Evolutionary conservation across 352 stramenopile species (phyloP), one percentile per base, ranked within the genome.

Genomic region (Phytopythium cucurbitacearum): DNA sequence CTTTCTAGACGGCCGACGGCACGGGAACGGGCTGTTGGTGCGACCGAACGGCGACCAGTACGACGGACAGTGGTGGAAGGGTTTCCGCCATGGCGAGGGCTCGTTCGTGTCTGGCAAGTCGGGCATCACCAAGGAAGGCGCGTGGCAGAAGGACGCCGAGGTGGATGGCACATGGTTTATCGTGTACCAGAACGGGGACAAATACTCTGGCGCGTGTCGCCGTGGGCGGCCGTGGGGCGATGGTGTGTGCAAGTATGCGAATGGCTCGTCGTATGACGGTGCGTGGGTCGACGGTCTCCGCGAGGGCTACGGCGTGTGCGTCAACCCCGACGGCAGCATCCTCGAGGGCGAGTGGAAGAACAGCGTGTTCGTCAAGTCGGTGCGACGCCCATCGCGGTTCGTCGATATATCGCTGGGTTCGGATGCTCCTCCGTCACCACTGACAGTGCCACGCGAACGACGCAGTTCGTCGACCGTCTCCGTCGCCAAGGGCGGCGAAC

Each of bases 241-340:
- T 53, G 95, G 95, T 1, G 89, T 87, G 0, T 95, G 91, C 50
- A 93, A 96, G 51, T 97, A 97, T 34, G 66, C 80, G 21, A 96
- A 96, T 48, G 91, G 92, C 8, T 83, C 91, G 51, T 79, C 95
- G 10, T 98, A 97, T 58, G 90, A 80, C 2, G 95, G 95, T 0
- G 55, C 65, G 7, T 98, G 78, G 76, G 54, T 86, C 5, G 72
- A 96, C 43, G 88, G 85, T 3, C 59, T 89, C 13, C 73, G 86
- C 46, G 78, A 97, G 63, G 91, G 89, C 3, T 65, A 71, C 13
- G 88, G 90, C 11, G 65, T 87, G 13, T 87, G 76, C 52, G 63
- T 87, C 4, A 76, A 83, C 48, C 56, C 65, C 0, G 73, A 90
- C 28, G 76, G 81, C 34, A 63, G 59, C 7, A 87, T 87, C 21